Evolutionary conservation across 129 eudicot species (phyloP).

Genomic region (Deinandra increscens): DNA sequence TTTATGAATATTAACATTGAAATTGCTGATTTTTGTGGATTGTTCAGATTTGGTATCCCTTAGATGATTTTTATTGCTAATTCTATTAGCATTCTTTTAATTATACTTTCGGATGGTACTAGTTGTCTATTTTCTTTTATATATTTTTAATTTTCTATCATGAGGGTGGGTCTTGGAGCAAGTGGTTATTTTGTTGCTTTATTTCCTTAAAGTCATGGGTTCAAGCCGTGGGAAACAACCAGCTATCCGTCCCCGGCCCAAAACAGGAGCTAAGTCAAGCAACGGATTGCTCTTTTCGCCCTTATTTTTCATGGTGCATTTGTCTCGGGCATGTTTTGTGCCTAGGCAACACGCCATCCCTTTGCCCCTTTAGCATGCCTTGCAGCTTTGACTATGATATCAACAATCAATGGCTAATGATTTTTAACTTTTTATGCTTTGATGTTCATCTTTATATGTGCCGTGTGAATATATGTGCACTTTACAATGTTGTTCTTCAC

Average conservation of each 20-base stretch:
- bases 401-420: no score
- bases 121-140: not conserved
- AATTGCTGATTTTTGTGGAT: not conserved
- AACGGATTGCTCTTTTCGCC: no score
- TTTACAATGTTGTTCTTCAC: not conserved
- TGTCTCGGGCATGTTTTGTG: not conserved
- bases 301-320: no score
- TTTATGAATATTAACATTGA: not conserved
- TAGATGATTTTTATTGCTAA: not conserved
- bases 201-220: no score
- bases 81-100: not conserved
- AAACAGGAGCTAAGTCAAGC: no score
- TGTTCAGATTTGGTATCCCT: not conserved
- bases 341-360: no score
- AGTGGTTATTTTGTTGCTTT: no score
- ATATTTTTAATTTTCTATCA: not conserved
- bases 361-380: not conserved
- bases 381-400: not conserved
- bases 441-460: conserved; percentile 10
- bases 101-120: not conserved
- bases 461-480: not conserved
- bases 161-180: no score
- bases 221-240: no score
- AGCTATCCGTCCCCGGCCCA: no score
- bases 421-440: not conserved